Conservation (phyloP, 371 early-diverging fungal species). For the Funneliformis caledonium region DNA sequence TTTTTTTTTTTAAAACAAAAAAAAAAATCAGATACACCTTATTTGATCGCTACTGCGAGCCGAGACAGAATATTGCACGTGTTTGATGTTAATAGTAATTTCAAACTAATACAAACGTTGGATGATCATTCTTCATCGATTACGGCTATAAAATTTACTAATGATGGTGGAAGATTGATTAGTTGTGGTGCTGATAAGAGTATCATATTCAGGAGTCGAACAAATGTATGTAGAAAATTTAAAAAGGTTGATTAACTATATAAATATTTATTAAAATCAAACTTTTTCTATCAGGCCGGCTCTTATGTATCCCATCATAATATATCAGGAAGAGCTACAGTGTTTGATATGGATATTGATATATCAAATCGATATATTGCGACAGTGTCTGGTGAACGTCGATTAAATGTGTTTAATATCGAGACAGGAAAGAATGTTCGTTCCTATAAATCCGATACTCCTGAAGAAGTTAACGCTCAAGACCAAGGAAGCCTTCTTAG, state of each 20-base stretch:
- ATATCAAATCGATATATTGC: conserved; percentile 61
- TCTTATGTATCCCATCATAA: conserved; percentile 69
- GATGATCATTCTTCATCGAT: conserved; percentile 90
- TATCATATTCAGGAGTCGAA: conserved; percentile 69
- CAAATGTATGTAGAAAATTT: conserved; percentile 46
- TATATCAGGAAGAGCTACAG: conserved; percentile 72
- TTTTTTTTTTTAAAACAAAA: neutral
- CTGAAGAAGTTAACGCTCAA: conserved; percentile 55
- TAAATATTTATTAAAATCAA: neutral
- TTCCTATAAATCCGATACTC: conserved; percentile 62
- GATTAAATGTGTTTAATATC: conserved; percentile 64
- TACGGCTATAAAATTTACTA: conserved; percentile 73
- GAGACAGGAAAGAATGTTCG: conserved; percentile 73
- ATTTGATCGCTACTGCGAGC: conserved; percentile 75
- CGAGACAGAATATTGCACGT: conserved; percentile 84
- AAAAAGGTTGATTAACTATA: conserved; percentile 12
- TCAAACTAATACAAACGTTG: conserved; percentile 74
- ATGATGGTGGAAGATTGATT: conserved; percentile 66
- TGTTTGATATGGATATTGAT: conserved; percentile 76
- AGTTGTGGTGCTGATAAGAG: conserved; percentile 90
- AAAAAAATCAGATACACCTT: conserved; percentile 43
- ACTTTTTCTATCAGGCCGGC: conserved; percentile 23
- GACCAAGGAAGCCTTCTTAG: conserved; percentile 61
- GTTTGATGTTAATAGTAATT: conserved; percentile 66
- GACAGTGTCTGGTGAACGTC: conserved; percentile 73